Evolutionary conservation across 257 asterid genomes (phyloP).

Genomic region (Ilex asprella): DNA sequence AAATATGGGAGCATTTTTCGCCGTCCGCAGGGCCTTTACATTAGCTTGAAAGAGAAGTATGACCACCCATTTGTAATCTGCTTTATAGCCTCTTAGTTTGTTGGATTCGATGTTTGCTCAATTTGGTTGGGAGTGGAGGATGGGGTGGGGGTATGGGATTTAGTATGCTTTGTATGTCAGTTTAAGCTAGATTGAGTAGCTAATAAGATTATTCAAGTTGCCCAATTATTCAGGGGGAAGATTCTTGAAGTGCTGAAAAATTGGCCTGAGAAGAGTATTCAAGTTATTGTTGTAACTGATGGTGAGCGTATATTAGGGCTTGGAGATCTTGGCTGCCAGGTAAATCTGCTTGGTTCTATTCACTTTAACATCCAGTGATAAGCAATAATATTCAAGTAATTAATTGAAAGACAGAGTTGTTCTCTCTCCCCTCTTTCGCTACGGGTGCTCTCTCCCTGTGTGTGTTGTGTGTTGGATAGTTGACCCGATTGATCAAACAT

Average conservation of each 20-base stretch:
- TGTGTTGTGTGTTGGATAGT: not conserved
- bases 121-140: too few species aligned
- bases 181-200: too few species aligned
- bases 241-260: conserved; percentile 83
- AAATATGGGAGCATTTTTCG: conserved; percentile 85
- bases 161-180: too few species aligned
- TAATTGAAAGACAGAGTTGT: not conserved
- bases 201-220: too few species aligned
- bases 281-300: conserved; percentile 93
- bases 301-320: conserved; percentile 97
- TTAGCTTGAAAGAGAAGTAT: conserved; percentile 87
- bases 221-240: conserved; percentile 50
- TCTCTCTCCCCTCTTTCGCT: not conserved
- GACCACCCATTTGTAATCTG: not conserved
- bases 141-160: too few species aligned
- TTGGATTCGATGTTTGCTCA: too few species aligned
- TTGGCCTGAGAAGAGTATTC: conserved; percentile 87
- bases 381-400: not conserved
- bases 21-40: conserved; percentile 92
- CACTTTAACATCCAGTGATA: too few species aligned
- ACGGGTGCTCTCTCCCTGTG: not conserved
- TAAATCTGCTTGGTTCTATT: conserved; percentile 13
- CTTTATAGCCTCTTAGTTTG: not conserved
- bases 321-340: conserved; percentile 99
- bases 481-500: conserved; percentile 4